Percentiles rank a stretch among this genome's conserved stretches.
phyloP scores from a whole-genome alignment of 2,329 filamentous ascomycete species.

The Furcasterigmium furcatum region DNA sequence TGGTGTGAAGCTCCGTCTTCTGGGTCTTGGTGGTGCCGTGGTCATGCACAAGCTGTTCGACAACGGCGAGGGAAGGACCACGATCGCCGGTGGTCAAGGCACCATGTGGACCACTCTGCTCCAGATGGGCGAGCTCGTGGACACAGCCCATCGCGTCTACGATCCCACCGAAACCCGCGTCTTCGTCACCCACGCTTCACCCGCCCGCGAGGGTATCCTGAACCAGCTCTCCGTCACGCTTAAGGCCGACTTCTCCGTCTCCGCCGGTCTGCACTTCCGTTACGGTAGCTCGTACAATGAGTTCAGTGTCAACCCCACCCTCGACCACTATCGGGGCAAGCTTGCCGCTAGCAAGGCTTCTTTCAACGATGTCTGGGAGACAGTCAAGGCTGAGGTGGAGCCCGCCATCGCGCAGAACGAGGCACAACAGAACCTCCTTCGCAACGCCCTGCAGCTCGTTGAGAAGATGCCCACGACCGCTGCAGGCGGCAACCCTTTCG shows the following conservation, averaged over 20 bases:
- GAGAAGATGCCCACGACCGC: constrained; percentile 96
- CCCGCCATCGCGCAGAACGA: constrained; percentile 92
- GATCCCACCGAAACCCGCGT: constrained; percentile 96
- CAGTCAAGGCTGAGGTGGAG: constrained; percentile 93
- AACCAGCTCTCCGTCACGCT: constrained; percentile 97
- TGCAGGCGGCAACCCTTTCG: constrained; percentile 94
- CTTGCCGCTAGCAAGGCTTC: constrained; percentile 96
- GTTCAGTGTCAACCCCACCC: constrained; percentile 96
- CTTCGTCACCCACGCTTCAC: constrained; percentile 95
- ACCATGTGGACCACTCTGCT: constrained; percentile 99
- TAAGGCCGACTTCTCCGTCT: constrained; percentile 98
- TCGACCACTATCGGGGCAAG: constrained; percentile 98
- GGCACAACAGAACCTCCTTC: constrained; percentile 85
- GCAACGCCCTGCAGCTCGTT: constrained; percentile 90
- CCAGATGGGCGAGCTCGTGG: constrained; percentile 97
- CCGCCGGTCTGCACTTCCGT: constrained; percentile 94
- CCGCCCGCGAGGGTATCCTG: constrained; percentile 90
- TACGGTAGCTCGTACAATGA: constrained; percentile 99
- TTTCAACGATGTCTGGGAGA: constrained; percentile 99
- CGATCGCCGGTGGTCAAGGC: constrained; percentile 95
- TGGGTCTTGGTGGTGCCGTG: constrained; percentile 91
- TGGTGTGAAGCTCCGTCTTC: constrained; percentile 89
- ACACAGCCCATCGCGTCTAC: constrained; percentile 97
- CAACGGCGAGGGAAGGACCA: constrained; percentile 95
- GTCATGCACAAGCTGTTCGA: constrained; percentile 99